Evolutionary conservation across 176 grass and related monocot genomes (phyloP).

Genomic region (Triticum dicoccoides): DNA sequence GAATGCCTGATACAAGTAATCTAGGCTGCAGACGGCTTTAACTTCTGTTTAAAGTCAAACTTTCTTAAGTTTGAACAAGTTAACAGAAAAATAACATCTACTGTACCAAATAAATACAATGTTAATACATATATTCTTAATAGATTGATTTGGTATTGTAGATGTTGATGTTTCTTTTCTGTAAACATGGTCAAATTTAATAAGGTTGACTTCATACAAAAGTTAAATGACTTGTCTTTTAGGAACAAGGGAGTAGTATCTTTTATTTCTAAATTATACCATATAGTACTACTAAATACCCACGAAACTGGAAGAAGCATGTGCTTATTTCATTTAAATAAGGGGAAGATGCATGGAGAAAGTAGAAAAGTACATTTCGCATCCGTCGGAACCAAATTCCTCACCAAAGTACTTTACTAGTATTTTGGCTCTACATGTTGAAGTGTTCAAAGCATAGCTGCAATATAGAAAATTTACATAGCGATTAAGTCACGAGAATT

Average conservation of each 20-base stretch:
- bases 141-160: neutral
- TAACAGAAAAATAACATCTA: neutral
- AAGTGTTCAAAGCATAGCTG: conserved; percentile 85
- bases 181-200: neutral
- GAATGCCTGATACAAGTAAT: neutral
- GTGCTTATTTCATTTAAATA: conserved; percentile 6
- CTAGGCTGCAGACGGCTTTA: neutral
- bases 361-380: conserved; percentile 58
- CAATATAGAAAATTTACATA: conserved; percentile 28
- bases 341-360: neutral
- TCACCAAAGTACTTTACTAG: conserved; percentile 90
- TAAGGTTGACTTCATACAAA: neutral
- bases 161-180: neutral
- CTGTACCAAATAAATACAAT: neutral
- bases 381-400: conserved; percentile 62
- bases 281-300: neutral
- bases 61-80: neutral
- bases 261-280: neutral
- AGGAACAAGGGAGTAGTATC: neutral
- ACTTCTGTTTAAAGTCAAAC: neutral
- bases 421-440: conserved; percentile 74
- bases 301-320: conserved; percentile 5
- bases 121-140: neutral
- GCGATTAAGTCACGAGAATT: conserved; percentile 1
- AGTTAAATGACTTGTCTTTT: neutral